Conservation (phyloP, 2,329 filamentous ascomycete genomes). For the Coccinonectria pachysandricola region DNA sequence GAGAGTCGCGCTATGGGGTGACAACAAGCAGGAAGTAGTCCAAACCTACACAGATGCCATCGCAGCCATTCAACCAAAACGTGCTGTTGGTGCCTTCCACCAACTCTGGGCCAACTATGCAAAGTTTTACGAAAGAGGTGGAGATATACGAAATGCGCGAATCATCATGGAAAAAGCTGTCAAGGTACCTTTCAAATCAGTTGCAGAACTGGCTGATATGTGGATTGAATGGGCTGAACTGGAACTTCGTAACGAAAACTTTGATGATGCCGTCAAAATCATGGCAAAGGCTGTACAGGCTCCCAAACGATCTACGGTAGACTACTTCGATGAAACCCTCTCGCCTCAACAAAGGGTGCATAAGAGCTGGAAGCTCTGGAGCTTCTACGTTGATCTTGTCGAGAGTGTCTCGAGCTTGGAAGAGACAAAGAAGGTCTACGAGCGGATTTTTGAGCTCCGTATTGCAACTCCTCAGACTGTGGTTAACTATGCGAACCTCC, state of each 20-base stretch:
- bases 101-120: constrained; percentile 95
- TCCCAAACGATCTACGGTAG: constrained; percentile 95
- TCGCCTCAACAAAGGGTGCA: constrained; percentile 93
- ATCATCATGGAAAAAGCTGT: constrained; percentile 96
- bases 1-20: constrained; percentile 86
- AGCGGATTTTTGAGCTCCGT: constrained; percentile 93
- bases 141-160: constrained; percentile 73
- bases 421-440: constrained; percentile 89
- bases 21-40: constrained; percentile 83
- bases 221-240: constrained; percentile 99
- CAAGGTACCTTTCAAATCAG: constrained; percentile 95
- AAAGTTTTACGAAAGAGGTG: constrained; percentile 87
- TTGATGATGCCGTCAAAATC: constrained; percentile 85
- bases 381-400: constrained; percentile 96
- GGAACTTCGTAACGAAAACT: constrained; percentile 92
- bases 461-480: constrained; percentile 98
- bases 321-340: constrained; percentile 93
- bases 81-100: constrained; percentile 85
- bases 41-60: constrained; percentile 94
- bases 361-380: constrained; percentile 99
- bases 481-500: constrained; percentile 92
- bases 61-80: constrained; percentile 84
- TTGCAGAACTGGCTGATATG: constrained; percentile 93
- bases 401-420: constrained; percentile 87
- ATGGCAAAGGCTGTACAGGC: constrained; percentile 97